Conservation (phyloP, 164 flowering plant species). For the Aristolochia fimbriata region DNA sequence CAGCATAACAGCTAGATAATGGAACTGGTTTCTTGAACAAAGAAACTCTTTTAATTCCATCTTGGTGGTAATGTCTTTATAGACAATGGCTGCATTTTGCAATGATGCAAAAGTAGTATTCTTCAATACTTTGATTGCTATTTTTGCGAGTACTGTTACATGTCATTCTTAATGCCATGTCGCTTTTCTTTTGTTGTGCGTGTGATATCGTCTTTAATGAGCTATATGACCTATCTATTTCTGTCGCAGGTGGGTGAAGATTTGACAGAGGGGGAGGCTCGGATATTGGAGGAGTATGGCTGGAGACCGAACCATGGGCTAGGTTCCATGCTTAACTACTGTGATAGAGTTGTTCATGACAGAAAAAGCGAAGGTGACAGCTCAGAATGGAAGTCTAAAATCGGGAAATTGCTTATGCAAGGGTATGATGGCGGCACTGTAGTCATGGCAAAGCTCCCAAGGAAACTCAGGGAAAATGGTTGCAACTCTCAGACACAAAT, state of each 20-base stretch:
- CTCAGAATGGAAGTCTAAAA: constrained; percentile 79
- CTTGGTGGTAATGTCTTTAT: no score
- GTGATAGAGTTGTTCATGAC: constrained; percentile 82
- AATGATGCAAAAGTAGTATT: no score
- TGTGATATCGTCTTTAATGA: no score
- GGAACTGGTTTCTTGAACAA: no score
- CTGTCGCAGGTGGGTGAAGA: constrained; percentile 68
- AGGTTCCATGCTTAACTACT: constrained; percentile 85
- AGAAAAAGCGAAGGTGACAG: constrained; percentile 41
- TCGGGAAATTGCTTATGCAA: constrained; percentile 56
- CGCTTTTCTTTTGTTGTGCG: no score
- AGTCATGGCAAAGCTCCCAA: constrained; percentile 23
- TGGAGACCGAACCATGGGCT: constrained; percentile 74
- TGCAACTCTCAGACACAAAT: constrained; percentile 15
- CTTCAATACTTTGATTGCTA: no score
- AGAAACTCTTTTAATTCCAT: no score
- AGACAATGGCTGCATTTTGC: no score
- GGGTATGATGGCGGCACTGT: constrained; percentile 66
- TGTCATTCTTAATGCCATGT: no score
- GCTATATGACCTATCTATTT: neutral
- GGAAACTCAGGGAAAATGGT: constrained; percentile 20
- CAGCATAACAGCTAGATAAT: no score
- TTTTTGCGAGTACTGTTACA: no score
- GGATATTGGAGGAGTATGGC: constrained; percentile 64
- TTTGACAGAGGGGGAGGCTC: constrained; percentile 74